Percentiles rank a stretch among this genome's conserved stretches.
Conservation (phyloP, 202 grass and related monocot species). For the Digitaria exilis region DNA sequence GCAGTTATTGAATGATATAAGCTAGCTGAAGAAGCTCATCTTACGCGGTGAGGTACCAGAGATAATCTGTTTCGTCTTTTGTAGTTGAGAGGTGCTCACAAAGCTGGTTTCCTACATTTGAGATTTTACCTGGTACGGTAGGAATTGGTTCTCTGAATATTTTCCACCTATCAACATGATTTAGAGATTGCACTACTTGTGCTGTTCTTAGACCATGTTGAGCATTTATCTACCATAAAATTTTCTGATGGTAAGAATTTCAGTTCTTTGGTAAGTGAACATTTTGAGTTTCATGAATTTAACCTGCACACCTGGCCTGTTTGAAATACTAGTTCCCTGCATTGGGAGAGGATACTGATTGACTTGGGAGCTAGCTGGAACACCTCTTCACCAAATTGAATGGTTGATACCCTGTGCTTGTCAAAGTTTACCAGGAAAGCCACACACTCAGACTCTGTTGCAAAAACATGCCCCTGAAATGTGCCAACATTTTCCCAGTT, state of each 20-base stretch:
- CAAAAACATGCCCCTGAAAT: conserved; percentile 67
- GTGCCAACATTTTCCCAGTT: conserved; percentile 2
- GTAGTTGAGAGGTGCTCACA: conserved; percentile 69
- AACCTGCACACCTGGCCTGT: conserved; percentile 59
- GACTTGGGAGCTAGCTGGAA: conserved; percentile 67
- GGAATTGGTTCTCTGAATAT: conserved; percentile 50
- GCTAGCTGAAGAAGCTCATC: conserved; percentile 13
- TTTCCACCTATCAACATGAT: conserved; percentile 53
- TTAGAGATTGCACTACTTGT: conserved; percentile 45
- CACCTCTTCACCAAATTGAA: conserved; percentile 50
- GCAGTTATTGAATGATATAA: neutral
- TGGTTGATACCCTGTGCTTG: conserved; percentile 33
- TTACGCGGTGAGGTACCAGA: conserved; percentile 73
- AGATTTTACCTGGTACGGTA: neutral
- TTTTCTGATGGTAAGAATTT: neutral
- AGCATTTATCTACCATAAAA: conserved; percentile 57
- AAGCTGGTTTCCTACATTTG: conserved; percentile 39
- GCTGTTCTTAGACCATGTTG: conserved; percentile 55
- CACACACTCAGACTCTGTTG: conserved; percentile 60
- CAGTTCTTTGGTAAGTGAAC: conserved; percentile 5
- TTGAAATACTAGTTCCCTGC: conserved; percentile 61
- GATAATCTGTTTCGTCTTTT: conserved; percentile 83
- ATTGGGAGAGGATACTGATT: conserved; percentile 61
- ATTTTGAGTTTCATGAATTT: conserved; percentile 30
- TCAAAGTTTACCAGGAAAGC: conserved; percentile 76